Evolutionary conservation across 441 rosid genomes (phyloP), one percentile per base, ranked within the genome.

Genomic region (Isatis lusitanica): DNA sequence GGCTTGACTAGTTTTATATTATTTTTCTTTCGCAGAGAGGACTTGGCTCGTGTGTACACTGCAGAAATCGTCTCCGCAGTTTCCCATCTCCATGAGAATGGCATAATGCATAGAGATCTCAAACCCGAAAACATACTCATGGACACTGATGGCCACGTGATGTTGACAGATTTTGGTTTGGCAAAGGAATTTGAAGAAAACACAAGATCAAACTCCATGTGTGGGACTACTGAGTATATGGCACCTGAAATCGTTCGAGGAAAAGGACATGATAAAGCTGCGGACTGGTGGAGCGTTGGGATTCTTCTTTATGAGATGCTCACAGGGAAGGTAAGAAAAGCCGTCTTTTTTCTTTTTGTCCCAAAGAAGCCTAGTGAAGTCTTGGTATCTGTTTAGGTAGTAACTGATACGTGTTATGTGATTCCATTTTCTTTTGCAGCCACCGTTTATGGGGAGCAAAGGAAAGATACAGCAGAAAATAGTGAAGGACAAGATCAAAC

Each of bases 211-310:
- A 93, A 92, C 85, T 92, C 99, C 2, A 72, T 95, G 85, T 87
- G 93, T 61, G 99, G 98, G 77, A 93, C 98, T 9, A 83, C 90
- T 1, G 99, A 95, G 84, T 95, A 95, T 71, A 93, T 92, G 98
- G 79, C 99, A 48, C 97, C 99, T 46, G 99, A 95, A 80, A 89
- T 95, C 56, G 76, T 95, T 73, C 82, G 78, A 10, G 99, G 99
- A 18, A 93, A 82, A 64, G 99, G 98, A 33, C 98, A 92, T 82
- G 89, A 95, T 78, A 92, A 95, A 76, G 89, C 97, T 63, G 94
- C 99, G 7, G 99, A 94, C 73, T 92, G 99, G 98, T 95, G 99
- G 99, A 94, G 99, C 60, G 91, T 89, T 30, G 99, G 99, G 35
- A 79, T 91, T 80, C 81, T 94, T 43, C 68, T 92, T 46, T 89